Evolutionary conservation across 306 rosid genomes (phyloP).

Genomic region (Lathyrus tuberosus): DNA sequence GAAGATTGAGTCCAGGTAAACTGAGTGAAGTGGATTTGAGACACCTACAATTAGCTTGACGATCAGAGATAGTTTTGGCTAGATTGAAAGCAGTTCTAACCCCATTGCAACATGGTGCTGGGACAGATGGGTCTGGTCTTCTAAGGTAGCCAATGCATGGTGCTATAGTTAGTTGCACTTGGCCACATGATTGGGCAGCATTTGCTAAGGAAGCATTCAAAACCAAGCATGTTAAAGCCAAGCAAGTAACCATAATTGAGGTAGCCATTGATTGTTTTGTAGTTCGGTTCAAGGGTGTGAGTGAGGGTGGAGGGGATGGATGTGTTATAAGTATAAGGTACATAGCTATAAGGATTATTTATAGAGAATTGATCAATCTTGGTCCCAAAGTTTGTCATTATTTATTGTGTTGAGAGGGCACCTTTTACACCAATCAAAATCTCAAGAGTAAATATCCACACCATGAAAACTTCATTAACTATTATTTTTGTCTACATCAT

Average conservation of each 20-base stretch:
- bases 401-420: neutral
- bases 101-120: constrained; percentile 35
- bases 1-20: constrained; percentile 18
- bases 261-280: constrained; percentile 33
- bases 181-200: constrained; percentile 32
- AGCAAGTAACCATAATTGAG: constrained; percentile 1
- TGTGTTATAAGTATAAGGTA: neutral
- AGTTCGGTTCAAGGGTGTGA: neutral
- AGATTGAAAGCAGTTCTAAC: neutral
- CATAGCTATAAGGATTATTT: neutral
- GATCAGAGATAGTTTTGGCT: constrained; percentile 33
- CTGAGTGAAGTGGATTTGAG: neutral
- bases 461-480: neutral
- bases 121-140: neutral
- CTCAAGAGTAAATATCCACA: neutral
- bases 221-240: constrained; percentile 29
- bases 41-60: constrained; percentile 34
- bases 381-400: neutral
- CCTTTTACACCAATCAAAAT: neutral
- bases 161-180: neutral
- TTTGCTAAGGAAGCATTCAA: neutral
- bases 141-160: constrained; percentile 32
- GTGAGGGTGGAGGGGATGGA: neutral
- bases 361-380: neutral
- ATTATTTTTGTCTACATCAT: neutral